Evolutionary conservation across 2,329 filamentous ascomycete species (phyloP).

Genomic region (Magnaporthiopsis rhizophila): DNA sequence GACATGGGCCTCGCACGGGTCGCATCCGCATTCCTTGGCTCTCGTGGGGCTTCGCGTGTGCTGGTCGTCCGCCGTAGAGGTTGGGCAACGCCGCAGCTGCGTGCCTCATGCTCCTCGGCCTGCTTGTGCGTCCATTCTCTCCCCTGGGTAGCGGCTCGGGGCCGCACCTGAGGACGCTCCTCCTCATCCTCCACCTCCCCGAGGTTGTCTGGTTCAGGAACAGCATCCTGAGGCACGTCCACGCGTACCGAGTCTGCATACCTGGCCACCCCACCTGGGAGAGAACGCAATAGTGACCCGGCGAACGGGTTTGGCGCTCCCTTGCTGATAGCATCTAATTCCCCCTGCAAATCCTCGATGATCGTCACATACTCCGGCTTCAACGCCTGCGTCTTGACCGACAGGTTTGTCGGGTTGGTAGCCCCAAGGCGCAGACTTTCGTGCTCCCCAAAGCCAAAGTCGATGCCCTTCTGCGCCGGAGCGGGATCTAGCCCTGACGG

Average conservation of each 20-base stretch:
- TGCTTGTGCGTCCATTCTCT: not conserved
- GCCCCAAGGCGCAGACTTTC: slow-evolving; percentile 36
- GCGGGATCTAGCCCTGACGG: not conserved
- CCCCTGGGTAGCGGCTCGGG: not conserved
- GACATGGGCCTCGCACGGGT: not conserved
- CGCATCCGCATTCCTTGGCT: not conserved
- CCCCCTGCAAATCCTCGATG: slow-evolving; percentile 31
- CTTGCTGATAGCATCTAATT: slow-evolving; percentile 25
- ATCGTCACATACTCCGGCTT: slow-evolving; percentile 36
- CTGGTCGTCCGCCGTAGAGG: not conserved
- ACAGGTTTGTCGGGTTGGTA: slow-evolving; percentile 21
- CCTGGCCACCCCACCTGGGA: slow-evolving; percentile 28
- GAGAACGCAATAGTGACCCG: not conserved
- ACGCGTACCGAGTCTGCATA: not conserved
- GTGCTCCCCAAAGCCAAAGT: slow-evolving; percentile 48
- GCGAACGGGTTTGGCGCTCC: slow-evolving; percentile 9
- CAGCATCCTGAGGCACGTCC: slow-evolving; percentile 22
- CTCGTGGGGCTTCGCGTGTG: not conserved
- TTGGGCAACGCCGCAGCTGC: not conserved
- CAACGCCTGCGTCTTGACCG: slow-evolving; percentile 17
- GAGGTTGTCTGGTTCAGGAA: slow-evolving; percentile 45
- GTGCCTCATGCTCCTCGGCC: not conserved
- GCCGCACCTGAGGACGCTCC: slow-evolving; percentile 17
- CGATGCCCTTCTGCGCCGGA: slow-evolving; percentile 31
- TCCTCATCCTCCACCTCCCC: slow-evolving; percentile 27